Evolutionary conservation across 2,329 filamentous ascomycete species (phyloP).

Genomic region (Chrysosphaeria jannelii): DNA sequence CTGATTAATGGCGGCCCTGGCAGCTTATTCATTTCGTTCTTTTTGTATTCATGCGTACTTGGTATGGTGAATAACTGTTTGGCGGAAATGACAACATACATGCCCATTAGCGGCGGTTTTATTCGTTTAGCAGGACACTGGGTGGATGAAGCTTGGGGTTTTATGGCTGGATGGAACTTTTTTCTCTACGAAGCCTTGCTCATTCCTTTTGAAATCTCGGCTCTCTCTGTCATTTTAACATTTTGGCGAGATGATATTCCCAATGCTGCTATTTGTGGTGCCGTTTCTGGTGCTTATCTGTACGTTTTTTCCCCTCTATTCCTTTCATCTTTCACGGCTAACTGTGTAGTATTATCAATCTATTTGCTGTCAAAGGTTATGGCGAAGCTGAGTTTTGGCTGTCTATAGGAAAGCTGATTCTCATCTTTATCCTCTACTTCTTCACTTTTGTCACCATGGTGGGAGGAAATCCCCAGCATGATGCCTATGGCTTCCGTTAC

Average conservation of each 20-base stretch:
- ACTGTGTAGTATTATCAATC: conserved; percentile 3
- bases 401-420: conserved; percentile 14
- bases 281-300: conserved; percentile 12
- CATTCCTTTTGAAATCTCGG: conserved; percentile 13
- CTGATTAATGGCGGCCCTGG: conserved; percentile 6
- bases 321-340: neutral
- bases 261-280: conserved; percentile 21
- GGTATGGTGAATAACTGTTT: conserved; percentile 32
- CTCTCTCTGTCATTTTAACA: conserved; percentile 12
- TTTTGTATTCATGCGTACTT: conserved; percentile 22
- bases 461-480: conserved; percentile 20
- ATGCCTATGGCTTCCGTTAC: conserved; percentile 14
- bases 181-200: conserved; percentile 13
- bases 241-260: conserved; percentile 17
- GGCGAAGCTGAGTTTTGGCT: conserved; percentile 18
- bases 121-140: conserved; percentile 32
- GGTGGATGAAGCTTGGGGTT: conserved; percentile 34
- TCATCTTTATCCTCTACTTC: conserved; percentile 25
- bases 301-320: conserved; percentile 1
- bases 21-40: conserved; percentile 24
- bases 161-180: conserved; percentile 17
- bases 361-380: conserved; percentile 10
- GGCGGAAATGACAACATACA: conserved; percentile 31
- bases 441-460: conserved; percentile 24
- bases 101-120: conserved; percentile 32